These are phyloP conservation scores for Bauhinia variegata DNA, from an alignment of 306 rosid genomes.

Conservation along the genomic window DNA sequence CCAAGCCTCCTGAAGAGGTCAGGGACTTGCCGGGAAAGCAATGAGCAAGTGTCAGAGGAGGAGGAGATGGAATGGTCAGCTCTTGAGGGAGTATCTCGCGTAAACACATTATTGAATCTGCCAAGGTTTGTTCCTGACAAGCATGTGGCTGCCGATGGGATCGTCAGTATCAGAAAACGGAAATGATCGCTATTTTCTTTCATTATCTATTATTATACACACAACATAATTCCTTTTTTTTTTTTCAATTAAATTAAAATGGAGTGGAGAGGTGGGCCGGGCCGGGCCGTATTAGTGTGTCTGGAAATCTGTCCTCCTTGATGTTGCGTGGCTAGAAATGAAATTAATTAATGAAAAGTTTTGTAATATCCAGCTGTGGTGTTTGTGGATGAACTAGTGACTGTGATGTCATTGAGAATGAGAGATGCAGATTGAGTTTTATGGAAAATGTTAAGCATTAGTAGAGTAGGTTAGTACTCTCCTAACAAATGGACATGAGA, in stretches of 20 bases:
- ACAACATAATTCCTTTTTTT: conserved; percentile 6
- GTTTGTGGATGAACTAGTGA: too few relatives aligned
- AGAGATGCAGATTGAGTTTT: too few relatives aligned
- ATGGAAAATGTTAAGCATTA: too few relatives aligned
- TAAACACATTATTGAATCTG: conserved; percentile 83
- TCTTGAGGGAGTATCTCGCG: conserved; percentile 95
- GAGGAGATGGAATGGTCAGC: conserved; percentile 99
- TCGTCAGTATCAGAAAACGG: conserved; percentile 24
- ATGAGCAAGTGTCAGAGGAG: conserved; percentile 43
- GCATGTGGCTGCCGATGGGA: conserved; percentile 38
- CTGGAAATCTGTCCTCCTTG: conserved; percentile 62
- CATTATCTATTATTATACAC: conserved; percentile 38
- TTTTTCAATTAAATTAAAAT: conserved; percentile 43
- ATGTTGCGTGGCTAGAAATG: too few relatives aligned
- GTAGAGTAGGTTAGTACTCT: too few relatives aligned
- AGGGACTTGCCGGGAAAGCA: conserved; percentile 57
- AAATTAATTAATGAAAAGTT: neutral
- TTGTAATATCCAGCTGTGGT: too few relatives aligned
- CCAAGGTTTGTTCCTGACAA: conserved; percentile 91
- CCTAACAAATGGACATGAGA: too few relatives aligned
- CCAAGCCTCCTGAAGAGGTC: conserved; percentile 50
- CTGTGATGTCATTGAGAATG: too few relatives aligned
- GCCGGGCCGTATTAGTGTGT: conserved; percentile 78
- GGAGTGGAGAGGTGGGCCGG: conserved; percentile 59
- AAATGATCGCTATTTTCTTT: too few relatives aligned